Evolutionary conservation across 257 asterid genomes (phyloP), one percentile per base, ranked within the genome.

Genomic region (Solanum microdontum): DNA sequence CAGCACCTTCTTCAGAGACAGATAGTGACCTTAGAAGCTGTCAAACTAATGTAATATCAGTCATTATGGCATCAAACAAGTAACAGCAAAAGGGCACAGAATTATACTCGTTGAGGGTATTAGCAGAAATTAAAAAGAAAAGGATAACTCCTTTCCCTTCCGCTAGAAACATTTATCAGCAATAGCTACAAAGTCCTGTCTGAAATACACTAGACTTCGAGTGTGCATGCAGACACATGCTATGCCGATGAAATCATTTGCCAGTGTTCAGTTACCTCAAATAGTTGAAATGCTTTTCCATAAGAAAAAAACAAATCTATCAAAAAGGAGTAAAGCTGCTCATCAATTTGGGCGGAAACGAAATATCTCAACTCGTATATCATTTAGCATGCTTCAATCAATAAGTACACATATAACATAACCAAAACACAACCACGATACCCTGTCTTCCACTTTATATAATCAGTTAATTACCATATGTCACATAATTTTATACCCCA

Each of bases 11-110:
- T 90, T 93, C 96, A 4, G 94, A 89, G 15, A 96, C 95, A 2
- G 94, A 88, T n/a, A 96, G 98, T 86, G 95, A 88, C 93, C 96
- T 93, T 88, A 96, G 62, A 89, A 93, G 93, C 99, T 96, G 94
- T 87, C 66, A 14, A 77, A 66, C 69, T 82, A 48, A 79, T 51
- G 55, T n/a, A 51, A 58, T 28, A 83, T 37, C 84, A 87, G 69
- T 48, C 43, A 48, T 82, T 30, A 89, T 66, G 51, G 26, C 43
- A 87, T 86, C 5, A 62, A 87, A 62, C 51, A 77, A 68, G 74
- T 87, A 40, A 85, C 87, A 82, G 84, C 77, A 89, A 82, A 89
- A 66, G 89, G 75, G 37, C 76, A 87, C 36, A 24, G 34, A 86
- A 84, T 55, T 83, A 87, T 15, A 45, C 14, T 39, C 51, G 40